These are phyloP conservation scores for Oenanthe sinensis DNA, from an alignment of 129 eudicot species.

Conservation along the genomic window DNA sequence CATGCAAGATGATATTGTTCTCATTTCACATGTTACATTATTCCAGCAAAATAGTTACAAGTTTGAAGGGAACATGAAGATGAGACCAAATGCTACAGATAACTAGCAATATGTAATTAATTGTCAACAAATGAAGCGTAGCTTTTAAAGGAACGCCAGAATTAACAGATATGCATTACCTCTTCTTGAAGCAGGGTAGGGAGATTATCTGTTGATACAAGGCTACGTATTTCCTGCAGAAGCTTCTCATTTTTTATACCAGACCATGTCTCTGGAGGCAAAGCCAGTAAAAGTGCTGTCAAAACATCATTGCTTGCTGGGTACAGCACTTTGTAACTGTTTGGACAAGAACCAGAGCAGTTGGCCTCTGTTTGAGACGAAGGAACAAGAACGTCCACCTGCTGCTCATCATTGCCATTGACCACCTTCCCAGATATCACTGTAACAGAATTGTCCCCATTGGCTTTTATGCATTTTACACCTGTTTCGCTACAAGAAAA, in stretches of 20 bases:
- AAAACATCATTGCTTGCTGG: slow-evolving; percentile 75
- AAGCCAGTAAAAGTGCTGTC: slow-evolving; percentile 74
- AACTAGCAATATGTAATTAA: not conserved
- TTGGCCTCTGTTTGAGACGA: slow-evolving; percentile 31
- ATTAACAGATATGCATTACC: slow-evolving; percentile 29
- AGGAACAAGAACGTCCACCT: slow-evolving; percentile 72
- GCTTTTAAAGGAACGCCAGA: not conserved
- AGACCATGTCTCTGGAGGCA: slow-evolving; percentile 85
- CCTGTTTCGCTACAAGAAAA: slow-evolving; percentile 67
- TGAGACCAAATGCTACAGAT: not conserved
- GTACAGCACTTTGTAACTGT: slow-evolving; percentile 40
- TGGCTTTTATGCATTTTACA: slow-evolving; percentile 51
- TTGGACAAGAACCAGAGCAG: slow-evolving; percentile 31
- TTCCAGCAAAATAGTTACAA: not conserved
- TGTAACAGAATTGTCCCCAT: slow-evolving; percentile 46
- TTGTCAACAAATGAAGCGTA: slow-evolving; percentile 8
- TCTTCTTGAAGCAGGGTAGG: slow-evolving; percentile 86
- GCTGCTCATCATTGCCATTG: slow-evolving; percentile 45
- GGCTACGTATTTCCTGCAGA: slow-evolving; percentile 41
- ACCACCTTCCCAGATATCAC: slow-evolving; percentile 78
- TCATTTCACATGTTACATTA: not conserved
- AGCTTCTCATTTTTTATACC: slow-evolving; percentile 58
- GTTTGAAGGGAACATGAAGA: not conserved
- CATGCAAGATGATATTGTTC: not conserved
- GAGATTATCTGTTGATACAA: slow-evolving; percentile 54